Evolutionary conservation across 164 flowering plant species (phyloP), one percentile per base, ranked within the genome.

Genomic region (Magnolia officinalis): DNA sequence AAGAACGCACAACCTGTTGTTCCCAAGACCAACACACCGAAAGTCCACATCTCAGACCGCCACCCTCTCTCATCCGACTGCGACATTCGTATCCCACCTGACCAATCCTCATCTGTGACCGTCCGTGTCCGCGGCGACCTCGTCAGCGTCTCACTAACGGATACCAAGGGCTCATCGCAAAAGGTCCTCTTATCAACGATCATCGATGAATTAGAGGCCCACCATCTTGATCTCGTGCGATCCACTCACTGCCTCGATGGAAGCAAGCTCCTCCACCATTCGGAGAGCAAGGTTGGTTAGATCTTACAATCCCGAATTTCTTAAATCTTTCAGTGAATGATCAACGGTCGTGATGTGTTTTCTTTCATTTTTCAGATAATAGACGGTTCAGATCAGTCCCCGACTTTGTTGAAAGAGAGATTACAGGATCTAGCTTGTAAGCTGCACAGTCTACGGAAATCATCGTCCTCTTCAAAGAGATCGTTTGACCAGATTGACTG

Each of bases 191-290:
- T 83, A 23, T 81, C 85, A 4, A 59, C 77, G 50, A 37, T 83
- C 0, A 68, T 83, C 1, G 83, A 81, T 63, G 77, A 81, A 64
- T 72, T 83, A n/a, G 82, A 81, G 37, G 61, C 75, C 14, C 77
- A 81, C 75, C 50, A 74, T 4, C 83, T 83, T 26, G 74, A 79
- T 19, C 71, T 83, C 2, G 71, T 77, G 67, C 76, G 85, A 9
- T 74, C 80, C 10, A 83, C 82, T 19, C 80, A 79, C 24, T 83
- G 76, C 71, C 77, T 80, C 9, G 83, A 83, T 31, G 85, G 85
- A 13, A 75, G 50, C 68, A 83, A 79, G 73, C 70, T 83, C 8
- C 66, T 83, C 1, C 83, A 77, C 63, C 80, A 81, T 52, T 79
- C 83, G 20, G 85, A 83, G 29, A 79, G 79, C 83, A 81, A 81